These are phyloP conservation scores for Ganoderma boninense DNA, from an alignment of 1,284 basidiomycete species.

Conservation along the genomic window DNA sequence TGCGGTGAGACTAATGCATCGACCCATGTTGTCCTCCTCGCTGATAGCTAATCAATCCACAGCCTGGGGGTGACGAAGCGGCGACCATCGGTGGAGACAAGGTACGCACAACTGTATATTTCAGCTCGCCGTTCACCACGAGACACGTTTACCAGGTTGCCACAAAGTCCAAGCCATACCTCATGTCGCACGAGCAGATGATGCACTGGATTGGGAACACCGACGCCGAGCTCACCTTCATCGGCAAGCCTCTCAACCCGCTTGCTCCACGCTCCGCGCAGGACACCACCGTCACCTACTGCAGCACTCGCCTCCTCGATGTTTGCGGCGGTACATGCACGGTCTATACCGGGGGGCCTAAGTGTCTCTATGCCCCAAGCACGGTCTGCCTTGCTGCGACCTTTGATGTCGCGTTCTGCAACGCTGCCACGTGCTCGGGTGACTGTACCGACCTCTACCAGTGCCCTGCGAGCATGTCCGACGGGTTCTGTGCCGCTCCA, in stretches of 20 bases:
- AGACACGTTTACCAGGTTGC: neutral
- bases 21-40: no score
- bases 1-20: no score
- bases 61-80: neutral
- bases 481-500: no score
- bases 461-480: no score
- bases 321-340: conserved; percentile 7
- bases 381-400: conserved; percentile 2
- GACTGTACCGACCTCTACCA: conserved; percentile 4
- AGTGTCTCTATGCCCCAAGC: conserved; percentile 1
- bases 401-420: conserved; percentile 11
- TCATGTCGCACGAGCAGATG: neutral
- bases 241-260: neutral
- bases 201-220: conserved; percentile 19
- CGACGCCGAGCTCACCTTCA: conserved; percentile 14
- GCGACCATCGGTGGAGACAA: neutral
- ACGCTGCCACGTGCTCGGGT: neutral
- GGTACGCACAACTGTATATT: neutral
- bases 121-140: neutral
- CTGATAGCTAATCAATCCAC: no score
- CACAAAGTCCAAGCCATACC: neutral
- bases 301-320: neutral
- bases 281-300: conserved; percentile 10
- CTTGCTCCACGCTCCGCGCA: conserved; percentile 2
- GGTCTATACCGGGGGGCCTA: conserved; percentile 4